Evolutionary conservation across 1,139 yeast species (phyloP), one percentile per base, ranked within the genome.

Genomic region (Lodderomyces metapsilosis): DNA sequence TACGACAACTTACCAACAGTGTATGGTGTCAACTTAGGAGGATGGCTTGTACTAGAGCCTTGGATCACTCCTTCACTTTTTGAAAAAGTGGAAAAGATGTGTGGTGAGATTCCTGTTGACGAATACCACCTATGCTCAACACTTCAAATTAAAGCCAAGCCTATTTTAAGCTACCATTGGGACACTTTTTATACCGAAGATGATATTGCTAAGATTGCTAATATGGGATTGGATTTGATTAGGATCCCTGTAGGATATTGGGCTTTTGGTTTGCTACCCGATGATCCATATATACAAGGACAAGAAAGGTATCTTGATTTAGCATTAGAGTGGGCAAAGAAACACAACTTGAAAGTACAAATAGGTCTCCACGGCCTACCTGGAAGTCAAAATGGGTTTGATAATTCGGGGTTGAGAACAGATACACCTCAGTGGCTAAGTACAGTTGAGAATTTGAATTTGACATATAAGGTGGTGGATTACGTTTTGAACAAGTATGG

Each of bases 331-430:
- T 59, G 64, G 64, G 54, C 59, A 11, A 20, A 34, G 2, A 49
- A 47, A 23, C 40, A 56, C 42, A 49, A 45, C 4, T 43, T 59
- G 18, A 45, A 49, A 38, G 57, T 57, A 2, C 59, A 53, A 42
- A 43, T 59, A 21, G 62, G 58, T 45, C 39, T 59, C 17, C 64
- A 59, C 43, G 63, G 63, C 3, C 52, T 57, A 54, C 63, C 64
- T 1, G 64, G 63, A 10, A 58, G 62, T 7, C 64, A 59, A 42
- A 59, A 59, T 43, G 64, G 64, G 17, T 60, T 60, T 44, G 64
- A 59, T 43, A 59, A 59, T 44, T 55, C 60, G 6, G 64, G 64
- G 1, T 34, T 45, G 32, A 42, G 56, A 37, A 50, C 54, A 2
- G 40, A 34, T 2, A 20, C 40, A 5, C 50, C 50, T 8, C 37